phyloP scores from a whole-genome alignment of 2,329 filamentous ascomycete genomes.

The Arthrobotrys sphaeroides region DNA sequence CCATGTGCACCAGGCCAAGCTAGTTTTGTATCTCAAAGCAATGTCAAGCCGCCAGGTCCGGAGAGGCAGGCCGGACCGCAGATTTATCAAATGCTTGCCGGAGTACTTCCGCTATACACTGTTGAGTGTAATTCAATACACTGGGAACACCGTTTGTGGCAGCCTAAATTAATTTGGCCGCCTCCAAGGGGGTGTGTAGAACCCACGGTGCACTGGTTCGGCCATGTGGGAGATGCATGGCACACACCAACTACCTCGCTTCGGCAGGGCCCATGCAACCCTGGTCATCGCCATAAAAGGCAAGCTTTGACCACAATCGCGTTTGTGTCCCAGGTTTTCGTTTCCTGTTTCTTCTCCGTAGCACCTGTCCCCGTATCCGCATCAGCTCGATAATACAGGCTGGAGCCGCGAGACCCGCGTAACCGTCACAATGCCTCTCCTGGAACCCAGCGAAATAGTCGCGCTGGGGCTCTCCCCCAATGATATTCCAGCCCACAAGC shows the following conservation, averaged over 20 bases:
- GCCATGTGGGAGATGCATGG: not conserved
- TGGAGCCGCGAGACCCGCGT: not conserved
- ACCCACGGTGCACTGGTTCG: no score
- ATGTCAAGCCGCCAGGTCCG: no score
- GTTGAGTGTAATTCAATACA: no score
- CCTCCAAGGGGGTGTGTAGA: no score
- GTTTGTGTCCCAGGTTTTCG: conserved; percentile 2
- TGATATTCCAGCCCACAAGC: conserved; percentile 30
- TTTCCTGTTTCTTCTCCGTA: not conserved
- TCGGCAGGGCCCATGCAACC: not conserved
- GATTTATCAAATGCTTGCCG: no score
- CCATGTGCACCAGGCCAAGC: no score
- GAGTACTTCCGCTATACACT: no score
- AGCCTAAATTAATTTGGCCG: not conserved
- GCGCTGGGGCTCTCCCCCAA: conserved; percentile 42
- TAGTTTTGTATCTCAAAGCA: no score
- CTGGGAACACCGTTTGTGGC: no score
- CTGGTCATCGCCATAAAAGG: not conserved
- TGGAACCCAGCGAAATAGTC: conserved; percentile 41
- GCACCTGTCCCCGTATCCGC: not conserved
- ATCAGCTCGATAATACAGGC: not conserved
- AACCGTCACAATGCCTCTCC: conserved; percentile 39
- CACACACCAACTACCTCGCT: not conserved
- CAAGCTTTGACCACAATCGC: not conserved
- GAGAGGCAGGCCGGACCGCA: no score